phyloP scores from a whole-genome alignment of 805 yeast species.

The Candida lessepsii region DNA sequence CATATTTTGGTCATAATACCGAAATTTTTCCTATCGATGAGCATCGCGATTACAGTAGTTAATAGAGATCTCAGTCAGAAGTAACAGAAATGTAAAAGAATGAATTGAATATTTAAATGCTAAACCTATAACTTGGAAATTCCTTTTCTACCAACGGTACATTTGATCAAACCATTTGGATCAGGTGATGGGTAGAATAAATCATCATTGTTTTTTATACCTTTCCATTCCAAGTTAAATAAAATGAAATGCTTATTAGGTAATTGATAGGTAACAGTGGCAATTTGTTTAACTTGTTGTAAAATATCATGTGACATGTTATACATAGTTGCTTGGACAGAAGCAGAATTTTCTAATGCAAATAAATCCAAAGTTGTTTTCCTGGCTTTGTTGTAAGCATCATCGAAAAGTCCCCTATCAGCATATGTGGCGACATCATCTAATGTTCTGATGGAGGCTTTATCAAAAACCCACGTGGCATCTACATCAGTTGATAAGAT shows the following conservation, averaged over 20 bases:
- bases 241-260: constrained; percentile 93
- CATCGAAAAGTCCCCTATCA: constrained; percentile 64
- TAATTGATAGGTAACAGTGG: constrained; percentile 66
- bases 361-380: constrained; percentile 70
- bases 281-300: constrained; percentile 52
- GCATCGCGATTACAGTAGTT: too few species aligned
- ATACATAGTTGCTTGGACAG: constrained; percentile 96
- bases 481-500: constrained; percentile 84
- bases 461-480: constrained; percentile 67
- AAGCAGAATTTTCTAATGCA: constrained; percentile 85
- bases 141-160: constrained; percentile 70
- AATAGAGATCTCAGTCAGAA: neutral
- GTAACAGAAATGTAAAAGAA: too few species aligned
- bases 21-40: constrained; percentile 5
- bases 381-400: constrained; percentile 60
- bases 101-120: neutral
- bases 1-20: constrained; percentile 15
- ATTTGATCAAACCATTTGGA: constrained; percentile 89
- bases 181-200: constrained; percentile 87
- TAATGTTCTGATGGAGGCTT: constrained; percentile 49
- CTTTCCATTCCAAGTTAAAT: constrained; percentile 81
- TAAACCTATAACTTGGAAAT: constrained; percentile 49
- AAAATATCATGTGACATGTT: constrained; percentile 81
- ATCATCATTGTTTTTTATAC: constrained; percentile 74
- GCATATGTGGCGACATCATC: constrained; percentile 49